Conservation (phyloP, 2,329 filamentous ascomycete genomes). For the Diaporthe australafricana region DNA sequence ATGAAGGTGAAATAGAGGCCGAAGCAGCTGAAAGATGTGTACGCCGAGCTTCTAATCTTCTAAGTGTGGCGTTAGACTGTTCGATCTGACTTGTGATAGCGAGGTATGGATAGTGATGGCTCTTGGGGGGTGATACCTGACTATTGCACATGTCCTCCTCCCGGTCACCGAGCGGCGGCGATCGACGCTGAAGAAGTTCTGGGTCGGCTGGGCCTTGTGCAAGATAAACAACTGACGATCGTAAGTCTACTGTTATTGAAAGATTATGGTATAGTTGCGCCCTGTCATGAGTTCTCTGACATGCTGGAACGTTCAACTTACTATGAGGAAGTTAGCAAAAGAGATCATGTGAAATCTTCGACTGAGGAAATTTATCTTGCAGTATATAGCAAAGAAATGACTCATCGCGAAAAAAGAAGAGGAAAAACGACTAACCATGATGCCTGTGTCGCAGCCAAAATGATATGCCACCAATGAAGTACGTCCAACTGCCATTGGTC, state of each 20-base stretch:
- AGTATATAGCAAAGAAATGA: background rate
- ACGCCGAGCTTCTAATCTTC: background rate
- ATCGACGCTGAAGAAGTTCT: background rate
- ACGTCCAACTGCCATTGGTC: conserved; percentile 40
- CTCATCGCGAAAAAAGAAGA: fast-evolving
- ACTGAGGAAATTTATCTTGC: background rate
- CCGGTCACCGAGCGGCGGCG: background rate
- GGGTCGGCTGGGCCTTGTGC: background rate
- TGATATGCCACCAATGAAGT: conserved; percentile 32
- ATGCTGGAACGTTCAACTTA: background rate
- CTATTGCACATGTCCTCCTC: conserved; percentile 1
- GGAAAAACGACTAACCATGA: background rate
- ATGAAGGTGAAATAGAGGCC: conserved; percentile 11
- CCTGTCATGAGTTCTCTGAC: background rate
- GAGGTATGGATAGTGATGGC: background rate
- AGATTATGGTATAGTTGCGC: too few relatives aligned
- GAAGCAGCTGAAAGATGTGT: conserved; percentile 4
- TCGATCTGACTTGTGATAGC: background rate
- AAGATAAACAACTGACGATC: background rate
- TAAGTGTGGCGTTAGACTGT: background rate
- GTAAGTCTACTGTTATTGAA: background rate
- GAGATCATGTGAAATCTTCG: fast-evolving
- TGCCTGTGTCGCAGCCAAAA: conserved; percentile 25
- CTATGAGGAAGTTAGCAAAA: background rate
- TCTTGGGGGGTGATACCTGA: background rate